Percentiles rank a stretch among this genome's conserved stretches.
These are phyloP conservation scores for Aspergillus fijiensis DNA, from an alignment of 2,329 filamentous ascomycete species.

Conservation along the genomic window DNA sequence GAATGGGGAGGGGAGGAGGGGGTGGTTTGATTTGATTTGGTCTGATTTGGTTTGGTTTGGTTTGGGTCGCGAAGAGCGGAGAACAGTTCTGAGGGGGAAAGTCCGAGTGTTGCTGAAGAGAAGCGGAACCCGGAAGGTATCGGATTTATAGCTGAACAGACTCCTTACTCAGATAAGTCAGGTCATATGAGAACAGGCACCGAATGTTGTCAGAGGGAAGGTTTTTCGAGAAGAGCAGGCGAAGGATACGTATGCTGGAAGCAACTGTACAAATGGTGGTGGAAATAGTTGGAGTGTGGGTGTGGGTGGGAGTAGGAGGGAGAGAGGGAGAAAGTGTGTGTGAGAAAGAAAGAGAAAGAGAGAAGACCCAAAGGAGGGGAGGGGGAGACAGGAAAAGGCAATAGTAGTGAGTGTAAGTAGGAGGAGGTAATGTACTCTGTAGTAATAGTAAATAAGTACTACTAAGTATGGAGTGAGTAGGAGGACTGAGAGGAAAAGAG, in stretches of 20 bases:
- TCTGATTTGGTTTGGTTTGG: not conserved
- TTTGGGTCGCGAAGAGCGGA: not conserved
- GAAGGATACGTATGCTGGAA: not conserved
- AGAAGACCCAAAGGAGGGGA: constrained; percentile 3
- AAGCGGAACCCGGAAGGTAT: constrained; percentile 2
- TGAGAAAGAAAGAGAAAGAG: constrained; percentile 18
- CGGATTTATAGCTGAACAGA: constrained; percentile 4
- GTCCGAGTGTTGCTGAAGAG: constrained; percentile 5
- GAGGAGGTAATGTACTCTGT: not conserved
- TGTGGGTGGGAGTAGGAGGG: not conserved
- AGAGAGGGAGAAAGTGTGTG: constrained; percentile 16
- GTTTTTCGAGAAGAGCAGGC: not conserved
- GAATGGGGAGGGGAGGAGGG: not conserved
- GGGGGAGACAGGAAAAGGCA: constrained; percentile 14
- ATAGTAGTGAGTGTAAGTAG: constrained; percentile 11
- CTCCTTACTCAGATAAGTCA: constrained; percentile 6
- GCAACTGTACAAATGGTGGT: constrained; percentile 6
- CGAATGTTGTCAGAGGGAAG: not conserved
- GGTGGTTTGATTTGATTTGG: too few species aligned
- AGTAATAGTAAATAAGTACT: not conserved
- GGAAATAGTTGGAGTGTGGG: constrained; percentile 10
- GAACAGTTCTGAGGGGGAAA: not conserved
- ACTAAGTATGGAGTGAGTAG: too few species aligned
- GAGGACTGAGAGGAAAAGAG: constrained; percentile 12
- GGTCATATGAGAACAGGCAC: constrained; percentile 3